A percentile compares a stretch with the other conserved stretches of the same genome.
Evolutionary conservation across 805 yeast genomes (phyloP).

Genomic region (Nakazawaea siamensis): DNA sequence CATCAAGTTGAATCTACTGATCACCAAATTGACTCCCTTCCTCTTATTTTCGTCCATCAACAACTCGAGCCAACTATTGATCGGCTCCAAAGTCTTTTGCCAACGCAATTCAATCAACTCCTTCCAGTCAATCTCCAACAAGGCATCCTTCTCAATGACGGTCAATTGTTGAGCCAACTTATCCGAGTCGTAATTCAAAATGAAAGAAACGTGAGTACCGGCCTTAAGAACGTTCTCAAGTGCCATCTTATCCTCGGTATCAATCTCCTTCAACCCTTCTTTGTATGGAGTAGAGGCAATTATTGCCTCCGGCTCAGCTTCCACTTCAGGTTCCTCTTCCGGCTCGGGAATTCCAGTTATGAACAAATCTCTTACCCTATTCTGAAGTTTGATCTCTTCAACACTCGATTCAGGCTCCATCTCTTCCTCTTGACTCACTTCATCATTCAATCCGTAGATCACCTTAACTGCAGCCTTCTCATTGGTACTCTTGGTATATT

Average conservation of each 20-base stretch:
- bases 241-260: conserved; percentile 8
- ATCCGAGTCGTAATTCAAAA: conserved; percentile 61
- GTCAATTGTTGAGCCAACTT: conserved; percentile 78
- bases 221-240: conserved; percentile 33
- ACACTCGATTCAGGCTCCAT: conserved; percentile 10
- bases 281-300: conserved; percentile 1
- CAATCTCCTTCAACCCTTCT: background rate
- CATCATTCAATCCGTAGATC: conserved; percentile 21
- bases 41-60: conserved; percentile 46
- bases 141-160: conserved; percentile 73
- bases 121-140: conserved; percentile 86
- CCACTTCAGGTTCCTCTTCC: conserved; percentile 8
- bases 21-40: conserved; percentile 72
- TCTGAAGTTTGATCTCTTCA: conserved; percentile 23
- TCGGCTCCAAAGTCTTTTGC: conserved; percentile 58
- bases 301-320: background rate
- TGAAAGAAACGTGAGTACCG: conserved; percentile 70
- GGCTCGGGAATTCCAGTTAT: conserved; percentile 16
- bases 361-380: conserved; percentile 25
- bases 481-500: conserved; percentile 18
- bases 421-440: conserved; percentile 8
- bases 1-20: conserved; percentile 79
- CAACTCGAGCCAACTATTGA: conserved; percentile 77
- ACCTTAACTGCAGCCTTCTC: conserved; percentile 8
- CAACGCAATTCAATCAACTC: conserved; percentile 74